Conservation (phyloP, 345 rosid species). For the Brassica carinata region DNA sequence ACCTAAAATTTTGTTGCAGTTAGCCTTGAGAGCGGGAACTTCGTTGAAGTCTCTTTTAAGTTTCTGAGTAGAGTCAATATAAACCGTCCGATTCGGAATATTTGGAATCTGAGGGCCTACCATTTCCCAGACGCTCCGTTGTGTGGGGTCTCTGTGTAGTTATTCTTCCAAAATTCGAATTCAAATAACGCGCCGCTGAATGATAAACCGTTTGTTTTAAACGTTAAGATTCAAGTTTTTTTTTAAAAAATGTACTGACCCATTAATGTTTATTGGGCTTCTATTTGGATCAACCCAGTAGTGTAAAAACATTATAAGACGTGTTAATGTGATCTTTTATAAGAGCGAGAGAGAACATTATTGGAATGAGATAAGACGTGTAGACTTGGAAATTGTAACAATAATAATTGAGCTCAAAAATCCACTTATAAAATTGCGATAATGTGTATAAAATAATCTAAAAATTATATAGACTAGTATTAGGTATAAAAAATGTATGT, state of each 20-base stretch:
- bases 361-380: too few relatives aligned
- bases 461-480: too few relatives aligned
- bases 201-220: conserved; percentile 19
- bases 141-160: conserved; percentile 22
- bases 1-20: conserved; percentile 31
- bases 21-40: conserved; percentile 37
- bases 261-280: conserved; percentile 19
- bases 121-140: conserved; percentile 29
- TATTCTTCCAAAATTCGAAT: conserved; percentile 21
- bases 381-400: neutral
- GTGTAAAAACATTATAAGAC: neutral
- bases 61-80: neutral
- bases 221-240: neutral
- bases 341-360: neutral
- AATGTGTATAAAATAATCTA: too few relatives aligned
- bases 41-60: conserved; percentile 25
- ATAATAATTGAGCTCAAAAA: too few relatives aligned
- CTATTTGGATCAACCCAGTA: neutral
- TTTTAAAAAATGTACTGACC: neutral
- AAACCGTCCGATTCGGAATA: conserved; percentile 22
- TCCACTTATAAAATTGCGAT: too few relatives aligned
- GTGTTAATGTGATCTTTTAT: neutral
- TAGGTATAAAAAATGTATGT: too few relatives aligned
- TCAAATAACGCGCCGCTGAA: conserved; percentile 35
- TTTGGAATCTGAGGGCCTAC: conserved; percentile 28